A percentile compares a stretch with the other conserved stretches of the same genome.
Evolutionary conservation across 306 rosid genomes (phyloP).

Genomic region (Parietaria judaica): DNA sequence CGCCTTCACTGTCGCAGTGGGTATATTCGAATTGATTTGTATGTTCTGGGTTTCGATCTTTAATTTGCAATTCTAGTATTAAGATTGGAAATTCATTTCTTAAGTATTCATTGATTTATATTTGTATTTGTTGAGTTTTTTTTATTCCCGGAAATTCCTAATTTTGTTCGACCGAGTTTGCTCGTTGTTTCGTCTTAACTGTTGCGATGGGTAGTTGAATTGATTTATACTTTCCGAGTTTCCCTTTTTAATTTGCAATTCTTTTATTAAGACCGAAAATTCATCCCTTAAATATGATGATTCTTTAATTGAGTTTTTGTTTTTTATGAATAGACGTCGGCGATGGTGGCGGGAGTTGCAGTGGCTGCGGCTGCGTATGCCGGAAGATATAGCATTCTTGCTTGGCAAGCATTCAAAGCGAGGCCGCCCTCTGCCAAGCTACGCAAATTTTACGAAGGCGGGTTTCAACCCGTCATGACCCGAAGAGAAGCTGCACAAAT

Average conservation of each 20-base stretch:
- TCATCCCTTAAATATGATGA: background rate
- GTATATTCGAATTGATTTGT: too few species aligned
- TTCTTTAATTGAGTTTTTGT: background rate
- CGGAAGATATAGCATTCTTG: conserved; percentile 52
- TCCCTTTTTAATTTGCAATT: background rate
- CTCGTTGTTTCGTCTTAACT: background rate
- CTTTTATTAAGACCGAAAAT: background rate
- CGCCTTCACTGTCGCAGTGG: too few species aligned
- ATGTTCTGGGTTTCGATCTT: too few species aligned
- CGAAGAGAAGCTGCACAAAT: conserved; percentile 75
- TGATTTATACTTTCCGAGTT: background rate
- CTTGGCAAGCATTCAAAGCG: conserved; percentile 81
- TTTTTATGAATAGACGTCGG: conserved; percentile 32
- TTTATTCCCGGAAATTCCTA: background rate
- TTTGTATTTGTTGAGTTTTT: background rate
- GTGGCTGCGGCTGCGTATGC: conserved; percentile 88
- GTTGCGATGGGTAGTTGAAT: too few species aligned
- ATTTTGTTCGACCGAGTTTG: background rate
- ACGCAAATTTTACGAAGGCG: conserved; percentile 76
- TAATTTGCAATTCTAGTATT: too few species aligned
- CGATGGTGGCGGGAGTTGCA: conserved; percentile 51
- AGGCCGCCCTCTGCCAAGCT: conserved; percentile 36
- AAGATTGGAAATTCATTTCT: too few species aligned
- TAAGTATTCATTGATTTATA: too few species aligned
- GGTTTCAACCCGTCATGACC: conserved; percentile 66